phyloP scores from a whole-genome alignment of 495 filamentous ascomycete species.

The Penicillium dipodomyicola region DNA sequence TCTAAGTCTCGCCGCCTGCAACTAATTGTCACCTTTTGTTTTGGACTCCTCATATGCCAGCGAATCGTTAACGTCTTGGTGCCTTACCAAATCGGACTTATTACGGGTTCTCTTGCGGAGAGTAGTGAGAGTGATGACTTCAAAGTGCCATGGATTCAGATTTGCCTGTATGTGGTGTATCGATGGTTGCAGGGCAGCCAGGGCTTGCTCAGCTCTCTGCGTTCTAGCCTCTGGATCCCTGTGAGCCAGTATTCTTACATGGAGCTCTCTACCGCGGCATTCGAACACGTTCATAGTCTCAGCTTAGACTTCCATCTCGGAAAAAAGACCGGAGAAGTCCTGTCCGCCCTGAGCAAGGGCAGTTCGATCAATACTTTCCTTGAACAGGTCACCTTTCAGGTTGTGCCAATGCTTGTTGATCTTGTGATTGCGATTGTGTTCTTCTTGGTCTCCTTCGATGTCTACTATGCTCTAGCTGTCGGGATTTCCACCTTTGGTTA shows the following conservation, averaged over 20 bases:
- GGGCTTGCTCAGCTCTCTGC: slow-evolving; percentile 77
- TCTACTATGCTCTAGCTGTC: slow-evolving; percentile 89
- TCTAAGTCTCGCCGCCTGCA: slow-evolving; percentile 68
- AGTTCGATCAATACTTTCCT: slow-evolving; percentile 95
- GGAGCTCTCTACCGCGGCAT: slow-evolving; percentile 88
- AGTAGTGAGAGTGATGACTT: slow-evolving; percentile 43
- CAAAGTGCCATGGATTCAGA: slow-evolving; percentile 63
- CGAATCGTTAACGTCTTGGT: slow-evolving; percentile 76
- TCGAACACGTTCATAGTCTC: slow-evolving; percentile 93
- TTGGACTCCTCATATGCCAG: slow-evolving; percentile 68
- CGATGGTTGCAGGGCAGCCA: slow-evolving; percentile 85
- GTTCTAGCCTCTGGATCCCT: slow-evolving; percentile 88
- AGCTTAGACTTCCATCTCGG: slow-evolving; percentile 95
- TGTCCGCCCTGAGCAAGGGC: slow-evolving; percentile 93
- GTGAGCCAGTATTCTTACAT: slow-evolving; percentile 95
- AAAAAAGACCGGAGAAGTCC: slow-evolving; percentile 93
- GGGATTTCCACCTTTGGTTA: slow-evolving; percentile 93
- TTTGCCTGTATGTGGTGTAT: slow-evolving; percentile 75
- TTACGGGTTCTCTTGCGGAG: slow-evolving; percentile 64
- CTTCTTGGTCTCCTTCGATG: slow-evolving; percentile 77
- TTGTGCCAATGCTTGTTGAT: slow-evolving; percentile 92
- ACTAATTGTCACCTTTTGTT: slow-evolving; percentile 69
- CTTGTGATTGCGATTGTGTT: slow-evolving; percentile 82
- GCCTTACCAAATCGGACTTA: slow-evolving; percentile 68
- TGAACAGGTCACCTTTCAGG: slow-evolving; percentile 92